phyloP scores from a whole-genome alignment of 768 basidiomycete genomes.

The Collybiopsis luxurians region DNA sequence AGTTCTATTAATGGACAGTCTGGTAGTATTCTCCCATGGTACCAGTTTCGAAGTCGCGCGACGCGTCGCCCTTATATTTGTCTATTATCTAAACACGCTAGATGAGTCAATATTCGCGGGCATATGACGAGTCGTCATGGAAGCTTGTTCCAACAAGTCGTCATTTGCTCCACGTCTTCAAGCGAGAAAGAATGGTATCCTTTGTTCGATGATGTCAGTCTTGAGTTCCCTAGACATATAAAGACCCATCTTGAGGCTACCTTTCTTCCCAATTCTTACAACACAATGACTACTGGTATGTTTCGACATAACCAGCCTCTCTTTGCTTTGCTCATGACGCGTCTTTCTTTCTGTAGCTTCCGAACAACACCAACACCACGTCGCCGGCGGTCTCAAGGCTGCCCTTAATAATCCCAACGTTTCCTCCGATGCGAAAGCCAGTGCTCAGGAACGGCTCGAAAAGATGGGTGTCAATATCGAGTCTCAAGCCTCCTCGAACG shows the following conservation, averaged over 20 bases:
- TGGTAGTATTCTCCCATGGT: too few relatives aligned
- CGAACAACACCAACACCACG: slow-evolving; percentile 16
- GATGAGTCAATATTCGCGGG: too few relatives aligned
- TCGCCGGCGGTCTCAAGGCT: slow-evolving; percentile 57
- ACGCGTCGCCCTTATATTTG: too few relatives aligned
- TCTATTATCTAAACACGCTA: too few relatives aligned
- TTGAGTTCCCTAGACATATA: background rate
- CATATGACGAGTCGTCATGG: too few relatives aligned
- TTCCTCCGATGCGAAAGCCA: slow-evolving; percentile 50
- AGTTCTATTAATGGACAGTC: too few relatives aligned
- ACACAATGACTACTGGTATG: background rate
- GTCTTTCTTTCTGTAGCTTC: slow-evolving; percentile 42
- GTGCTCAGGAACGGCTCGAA: slow-evolving; percentile 45
- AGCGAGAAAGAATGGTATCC: too few relatives aligned
- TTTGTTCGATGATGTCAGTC: slow-evolving; percentile 1
- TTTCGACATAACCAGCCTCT: background rate
- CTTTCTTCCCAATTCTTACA: background rate
- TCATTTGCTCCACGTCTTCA: background rate
- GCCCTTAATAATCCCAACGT: slow-evolving; percentile 57
- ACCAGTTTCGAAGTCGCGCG: too few relatives aligned
- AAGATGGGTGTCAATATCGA: slow-evolving; percentile 20
- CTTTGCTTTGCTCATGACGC: too few relatives aligned
- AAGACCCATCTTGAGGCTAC: background rate
- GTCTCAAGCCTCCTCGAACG: background rate
- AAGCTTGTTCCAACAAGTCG: background rate